phyloP scores from a whole-genome alignment of 1,284 basidiomycete genomes.

The Papiliotrema nemorosa region DNA sequence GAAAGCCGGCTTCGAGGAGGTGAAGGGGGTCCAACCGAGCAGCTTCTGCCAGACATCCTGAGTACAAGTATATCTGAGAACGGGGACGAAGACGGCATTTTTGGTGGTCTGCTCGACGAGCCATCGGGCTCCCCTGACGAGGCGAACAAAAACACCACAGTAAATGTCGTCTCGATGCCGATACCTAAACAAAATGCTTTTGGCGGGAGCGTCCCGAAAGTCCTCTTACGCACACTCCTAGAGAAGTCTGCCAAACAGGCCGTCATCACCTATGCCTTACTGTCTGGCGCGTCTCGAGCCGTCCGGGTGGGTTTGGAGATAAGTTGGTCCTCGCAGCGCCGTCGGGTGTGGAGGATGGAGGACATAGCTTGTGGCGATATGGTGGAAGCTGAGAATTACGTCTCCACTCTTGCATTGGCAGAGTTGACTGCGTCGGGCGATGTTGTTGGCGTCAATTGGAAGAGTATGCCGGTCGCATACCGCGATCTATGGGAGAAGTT shows the following conservation, averaged over 20 bases:
- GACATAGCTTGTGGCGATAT: slow-evolving; percentile 76
- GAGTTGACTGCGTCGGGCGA: slow-evolving; percentile 58
- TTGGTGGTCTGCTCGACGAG: slow-evolving; percentile 69
- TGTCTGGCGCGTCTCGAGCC: slow-evolving; percentile 67
- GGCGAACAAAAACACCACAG: slow-evolving; percentile 55
- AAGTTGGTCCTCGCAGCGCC: slow-evolving; percentile 63
- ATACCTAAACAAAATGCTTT: slow-evolving; percentile 73
- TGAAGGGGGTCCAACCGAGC: no score
- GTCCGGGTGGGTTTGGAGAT: slow-evolving; percentile 68
- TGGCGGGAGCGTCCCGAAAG: slow-evolving; percentile 34
- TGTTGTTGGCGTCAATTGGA: slow-evolving; percentile 35
- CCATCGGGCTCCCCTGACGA: slow-evolving; percentile 33
- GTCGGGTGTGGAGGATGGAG: slow-evolving; percentile 75
- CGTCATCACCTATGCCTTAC: slow-evolving; percentile 61
- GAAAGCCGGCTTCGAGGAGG: slow-evolving; percentile 60
- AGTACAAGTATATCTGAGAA: slow-evolving; percentile 12
- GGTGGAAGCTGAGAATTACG: slow-evolving; percentile 82
- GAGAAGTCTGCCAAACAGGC: slow-evolving; percentile 64
- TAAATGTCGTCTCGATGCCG: slow-evolving; percentile 69
- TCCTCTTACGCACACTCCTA: slow-evolving; percentile 24
- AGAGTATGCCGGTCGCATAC: slow-evolving; percentile 73
- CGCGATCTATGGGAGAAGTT: slow-evolving; percentile 93
- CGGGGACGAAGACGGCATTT: slow-evolving; percentile 62
- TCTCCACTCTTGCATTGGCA: slow-evolving; percentile 81
- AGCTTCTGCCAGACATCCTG: neutral